Evolutionary conservation across 2,329 filamentous ascomycete species (phyloP).

Genomic region (Alternaria hordeiaustralica): DNA sequence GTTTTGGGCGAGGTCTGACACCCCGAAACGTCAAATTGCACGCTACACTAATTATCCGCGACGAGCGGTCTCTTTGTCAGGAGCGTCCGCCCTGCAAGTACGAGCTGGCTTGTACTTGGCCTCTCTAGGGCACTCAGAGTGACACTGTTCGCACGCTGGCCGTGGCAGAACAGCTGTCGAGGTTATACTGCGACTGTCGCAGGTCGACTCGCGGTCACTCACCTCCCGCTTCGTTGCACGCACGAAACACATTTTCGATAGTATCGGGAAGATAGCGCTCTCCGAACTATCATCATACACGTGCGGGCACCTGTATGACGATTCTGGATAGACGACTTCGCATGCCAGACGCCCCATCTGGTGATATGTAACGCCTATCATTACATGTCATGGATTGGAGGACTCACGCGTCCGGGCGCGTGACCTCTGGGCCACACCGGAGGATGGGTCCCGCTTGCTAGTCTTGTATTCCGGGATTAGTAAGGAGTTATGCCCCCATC

Average conservation of each 20-base stretch:
- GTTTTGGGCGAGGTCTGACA: neutral
- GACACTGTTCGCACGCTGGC: neutral
- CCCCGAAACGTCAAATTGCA: neutral
- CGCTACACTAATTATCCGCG: neutral
- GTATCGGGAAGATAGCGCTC: neutral
- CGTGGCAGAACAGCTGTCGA: neutral
- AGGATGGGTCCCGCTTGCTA: neutral
- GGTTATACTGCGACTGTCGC: neutral
- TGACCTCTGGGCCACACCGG: neutral
- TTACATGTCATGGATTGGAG: neutral
- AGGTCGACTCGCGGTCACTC: neutral
- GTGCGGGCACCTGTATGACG: neutral
- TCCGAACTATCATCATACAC: neutral
- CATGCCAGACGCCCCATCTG: neutral
- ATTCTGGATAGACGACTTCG: neutral
- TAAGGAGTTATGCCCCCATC: neutral
- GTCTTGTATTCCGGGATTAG: neutral
- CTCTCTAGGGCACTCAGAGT: neutral
- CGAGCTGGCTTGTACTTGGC: neutral
- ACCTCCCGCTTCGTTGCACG: neutral
- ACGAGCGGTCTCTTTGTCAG: neutral
- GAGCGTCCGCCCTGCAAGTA: neutral
- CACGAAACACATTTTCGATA: neutral
- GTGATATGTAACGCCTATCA: neutral
- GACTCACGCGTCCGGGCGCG: neutral